Conservation (phyloP, 176 grass and related monocot species). For the Triticum aestivum region DNA sequence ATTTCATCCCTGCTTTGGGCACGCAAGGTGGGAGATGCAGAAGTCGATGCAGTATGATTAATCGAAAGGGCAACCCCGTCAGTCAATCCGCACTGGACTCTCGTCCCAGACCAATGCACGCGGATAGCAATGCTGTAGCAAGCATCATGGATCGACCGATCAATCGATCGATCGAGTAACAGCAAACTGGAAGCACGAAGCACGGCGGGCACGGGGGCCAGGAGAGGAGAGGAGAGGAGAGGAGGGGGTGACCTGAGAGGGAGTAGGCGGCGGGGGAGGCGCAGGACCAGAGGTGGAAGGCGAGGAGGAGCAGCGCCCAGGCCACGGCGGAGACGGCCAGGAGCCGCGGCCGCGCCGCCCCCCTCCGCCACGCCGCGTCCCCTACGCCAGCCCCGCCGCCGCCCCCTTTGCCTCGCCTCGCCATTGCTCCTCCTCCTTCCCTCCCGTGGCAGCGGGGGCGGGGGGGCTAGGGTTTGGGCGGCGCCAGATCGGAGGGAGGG, state of each 20-base stretch:
- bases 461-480: slow-evolving; percentile 12
- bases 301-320: slow-evolving; percentile 78
- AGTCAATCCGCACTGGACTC: too few relatives aligned
- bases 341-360: slow-evolving; percentile 63
- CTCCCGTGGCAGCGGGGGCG: background rate
- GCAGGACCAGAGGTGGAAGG: slow-evolving; percentile 93
- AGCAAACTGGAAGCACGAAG: too few relatives aligned
- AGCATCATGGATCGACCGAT: too few relatives aligned
- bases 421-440: background rate
- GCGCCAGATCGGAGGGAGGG: background rate
- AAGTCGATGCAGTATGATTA: background rate
- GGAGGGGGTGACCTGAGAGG: slow-evolving; percentile 56
- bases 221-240: too few relatives aligned
- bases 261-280: slow-evolving; percentile 60
- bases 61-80: too few relatives aligned
- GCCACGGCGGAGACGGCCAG: slow-evolving; percentile 69
- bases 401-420: slow-evolving; percentile 51
- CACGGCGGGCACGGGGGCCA: too few relatives aligned
- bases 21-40: too few relatives aligned
- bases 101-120: background rate
- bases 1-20: too few relatives aligned
- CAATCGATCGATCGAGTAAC: background rate
- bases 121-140: background rate
- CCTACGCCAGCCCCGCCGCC: background rate
- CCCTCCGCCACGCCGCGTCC: slow-evolving; percentile 53